phyloP scores from a whole-genome alignment of 441 rosid genomes.

The Populus trichocarpa region DNA sequence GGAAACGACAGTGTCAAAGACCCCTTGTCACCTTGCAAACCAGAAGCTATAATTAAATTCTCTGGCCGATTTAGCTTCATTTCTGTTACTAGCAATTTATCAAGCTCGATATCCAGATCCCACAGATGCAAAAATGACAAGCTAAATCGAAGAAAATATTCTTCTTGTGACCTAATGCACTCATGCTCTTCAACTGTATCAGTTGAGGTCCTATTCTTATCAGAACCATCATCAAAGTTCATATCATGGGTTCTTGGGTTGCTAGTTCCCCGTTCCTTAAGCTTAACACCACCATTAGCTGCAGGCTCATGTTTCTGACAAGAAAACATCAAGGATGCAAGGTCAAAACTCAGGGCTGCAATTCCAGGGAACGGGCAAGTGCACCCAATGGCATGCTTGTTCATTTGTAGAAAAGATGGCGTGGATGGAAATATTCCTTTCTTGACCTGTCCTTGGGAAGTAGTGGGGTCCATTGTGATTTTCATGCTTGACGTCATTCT shows the following conservation, averaged over 20 bases:
- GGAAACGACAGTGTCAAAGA: constrained; percentile 82
- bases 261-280: constrained; percentile 34
- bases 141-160: constrained; percentile 69
- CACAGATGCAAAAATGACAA: constrained; percentile 85
- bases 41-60: constrained; percentile 69
- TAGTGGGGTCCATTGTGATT: constrained; percentile 30
- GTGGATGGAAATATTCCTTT: constrained; percentile 26
- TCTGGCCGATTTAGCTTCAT: constrained; percentile 78
- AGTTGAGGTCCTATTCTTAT: constrained; percentile 25
- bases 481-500: constrained; percentile 15
- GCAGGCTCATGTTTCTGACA: constrained; percentile 32
- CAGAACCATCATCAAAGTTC: constrained; percentile 31
- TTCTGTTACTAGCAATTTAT: constrained; percentile 63
- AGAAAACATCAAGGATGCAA: constrained; percentile 61
- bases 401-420: constrained; percentile 36
- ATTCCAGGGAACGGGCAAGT: constrained; percentile 89
- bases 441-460: constrained; percentile 35
- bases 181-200: constrained; percentile 38
- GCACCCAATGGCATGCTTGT: constrained; percentile 63
- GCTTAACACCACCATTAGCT: constrained; percentile 30
- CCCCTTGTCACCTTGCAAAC: constrained; percentile 92
- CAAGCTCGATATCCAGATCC: constrained; percentile 70
- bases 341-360: constrained; percentile 73
- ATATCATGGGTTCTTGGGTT: constrained; percentile 21
- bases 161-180: constrained; percentile 55